Percentiles rank a stretch among this genome's conserved stretches.
Conservation (phyloP, 2,329 filamentous ascomycete genomes). For the Tolypocladium amazonense region DNA sequence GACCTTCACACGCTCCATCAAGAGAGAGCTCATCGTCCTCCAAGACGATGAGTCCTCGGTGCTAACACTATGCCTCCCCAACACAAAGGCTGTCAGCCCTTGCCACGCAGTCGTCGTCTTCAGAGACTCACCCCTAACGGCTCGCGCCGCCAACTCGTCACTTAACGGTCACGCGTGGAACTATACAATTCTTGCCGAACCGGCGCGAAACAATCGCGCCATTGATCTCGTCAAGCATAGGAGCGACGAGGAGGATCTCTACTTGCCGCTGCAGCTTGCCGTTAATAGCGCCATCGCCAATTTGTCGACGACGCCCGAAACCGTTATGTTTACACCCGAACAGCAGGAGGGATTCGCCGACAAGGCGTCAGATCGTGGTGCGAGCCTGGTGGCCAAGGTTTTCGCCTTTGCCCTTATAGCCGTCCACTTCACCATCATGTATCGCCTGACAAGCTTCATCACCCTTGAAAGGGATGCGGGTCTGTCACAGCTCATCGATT, state of each 20-base stretch:
- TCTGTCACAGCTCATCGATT: constrained; percentile 20
- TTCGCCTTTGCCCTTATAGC: constrained; percentile 14
- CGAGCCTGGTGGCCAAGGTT: not conserved
- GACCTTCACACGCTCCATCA: constrained; percentile 11
- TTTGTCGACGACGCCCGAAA: constrained; percentile 8
- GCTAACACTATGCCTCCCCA: constrained; percentile 10
- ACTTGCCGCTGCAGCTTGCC: constrained; percentile 21
- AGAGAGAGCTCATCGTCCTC: constrained; percentile 5
- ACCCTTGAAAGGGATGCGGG: constrained; percentile 20
- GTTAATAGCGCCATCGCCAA: constrained; percentile 20
- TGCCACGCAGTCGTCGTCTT: constrained; percentile 19
- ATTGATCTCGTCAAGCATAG: constrained; percentile 35
- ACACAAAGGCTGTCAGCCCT: constrained; percentile 15
- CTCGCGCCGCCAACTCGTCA: not conserved
- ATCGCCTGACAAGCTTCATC: constrained; percentile 10
- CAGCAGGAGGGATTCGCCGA: not conserved
- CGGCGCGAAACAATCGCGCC: constrained; percentile 21
- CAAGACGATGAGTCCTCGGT: constrained; percentile 10
- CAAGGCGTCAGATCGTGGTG: no score
- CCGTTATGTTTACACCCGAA: constrained; percentile 8
- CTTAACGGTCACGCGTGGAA: constrained; percentile 12
- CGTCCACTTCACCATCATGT: constrained; percentile 10
- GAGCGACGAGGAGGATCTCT: constrained; percentile 11
- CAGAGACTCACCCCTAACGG: constrained; percentile 17
- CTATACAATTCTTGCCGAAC: constrained; percentile 17